Conservation (phyloP, 192 early-diverging fungal genomes). For the Gamsiella multidivaricata region DNA sequence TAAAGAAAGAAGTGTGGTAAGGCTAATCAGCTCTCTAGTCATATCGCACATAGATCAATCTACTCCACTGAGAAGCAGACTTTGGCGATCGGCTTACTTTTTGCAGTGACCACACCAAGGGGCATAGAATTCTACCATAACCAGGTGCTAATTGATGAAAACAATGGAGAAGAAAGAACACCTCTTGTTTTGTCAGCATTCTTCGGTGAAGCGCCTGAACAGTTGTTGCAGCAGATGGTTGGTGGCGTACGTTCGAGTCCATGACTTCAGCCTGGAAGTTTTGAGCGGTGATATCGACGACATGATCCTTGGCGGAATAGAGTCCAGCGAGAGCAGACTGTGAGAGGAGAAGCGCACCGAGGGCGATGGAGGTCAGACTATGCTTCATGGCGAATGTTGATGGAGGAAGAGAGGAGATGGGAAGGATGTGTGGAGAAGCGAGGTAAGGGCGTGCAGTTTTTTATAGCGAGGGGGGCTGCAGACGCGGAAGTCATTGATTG, state of each 20-base stretch:
- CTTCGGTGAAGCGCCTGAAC: no score
- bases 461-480: neutral
- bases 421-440: conserved; percentile 12
- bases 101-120: conserved; percentile 98
- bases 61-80: neutral
- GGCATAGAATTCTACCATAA: conserved; percentile 93
- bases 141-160: conserved; percentile 66
- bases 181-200: no score
- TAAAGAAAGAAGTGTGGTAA: conserved; percentile 27
- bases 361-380: conserved; percentile 46
- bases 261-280: conserved; percentile 79
- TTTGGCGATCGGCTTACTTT: conserved; percentile 60
- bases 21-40: neutral
- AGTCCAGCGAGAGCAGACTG: conserved; percentile 57
- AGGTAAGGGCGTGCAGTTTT: neutral
- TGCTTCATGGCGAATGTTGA: conserved; percentile 40
- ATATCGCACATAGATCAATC: neutral
- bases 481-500: conserved; percentile 51
- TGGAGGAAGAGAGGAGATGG: neutral
- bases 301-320: conserved; percentile 62
- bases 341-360: conserved; percentile 46
- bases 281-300: conserved; percentile 60
- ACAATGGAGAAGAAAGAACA: neutral
- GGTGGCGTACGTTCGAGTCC: conserved; percentile 66
- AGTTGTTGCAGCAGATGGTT: neutral